These are phyloP conservation scores for Rhizopus delemar DNA, from an alignment of 371 early-diverging fungal species.

Conservation along the genomic window DNA sequence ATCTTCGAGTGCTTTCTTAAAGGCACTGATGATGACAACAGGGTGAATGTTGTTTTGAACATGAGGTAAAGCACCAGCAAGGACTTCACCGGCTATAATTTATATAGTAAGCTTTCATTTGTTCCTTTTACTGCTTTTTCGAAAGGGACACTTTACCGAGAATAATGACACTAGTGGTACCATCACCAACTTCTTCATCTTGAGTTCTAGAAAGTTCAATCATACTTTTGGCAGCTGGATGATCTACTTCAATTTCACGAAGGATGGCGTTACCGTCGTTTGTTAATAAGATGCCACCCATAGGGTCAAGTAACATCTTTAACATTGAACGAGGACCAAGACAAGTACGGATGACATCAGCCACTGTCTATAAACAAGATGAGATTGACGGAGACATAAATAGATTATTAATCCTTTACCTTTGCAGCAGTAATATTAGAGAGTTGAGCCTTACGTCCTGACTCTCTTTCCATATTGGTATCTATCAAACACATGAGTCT, in stretches of 20 bases:
- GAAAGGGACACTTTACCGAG: slow-evolving; percentile 64
- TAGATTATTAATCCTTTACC: slow-evolving; percentile 46
- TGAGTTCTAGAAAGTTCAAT: slow-evolving; percentile 99
- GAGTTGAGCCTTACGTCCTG: slow-evolving; percentile 94
- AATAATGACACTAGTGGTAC: slow-evolving; percentile 99
- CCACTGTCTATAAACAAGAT: slow-evolving; percentile 74
- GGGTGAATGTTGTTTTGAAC: slow-evolving; percentile 98
- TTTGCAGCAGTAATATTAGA: slow-evolving; percentile 98
- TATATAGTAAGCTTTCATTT: not conserved
- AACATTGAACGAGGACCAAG: slow-evolving; percentile 99
- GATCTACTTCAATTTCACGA: slow-evolving; percentile 99
- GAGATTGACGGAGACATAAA: not conserved
- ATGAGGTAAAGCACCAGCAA: slow-evolving; percentile 89
- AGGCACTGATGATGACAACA: slow-evolving; percentile 93
- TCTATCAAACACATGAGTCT: slow-evolving; percentile 47
- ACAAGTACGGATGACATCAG: slow-evolving; percentile 98
- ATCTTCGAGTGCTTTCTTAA: slow-evolving; percentile 92
- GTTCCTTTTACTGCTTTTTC: not conserved
- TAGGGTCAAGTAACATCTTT: slow-evolving; percentile 99
- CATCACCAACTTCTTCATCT: slow-evolving; percentile 99
- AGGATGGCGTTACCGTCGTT: slow-evolving; percentile 99
- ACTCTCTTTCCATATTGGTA: slow-evolving; percentile 93
- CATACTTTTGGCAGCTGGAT: slow-evolving; percentile 99
- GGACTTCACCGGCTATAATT: slow-evolving; percentile 90
- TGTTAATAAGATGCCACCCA: slow-evolving; percentile 99